Evolutionary conservation across 306 rosid genomes (phyloP).

Genomic region (Myrica gale): DNA sequence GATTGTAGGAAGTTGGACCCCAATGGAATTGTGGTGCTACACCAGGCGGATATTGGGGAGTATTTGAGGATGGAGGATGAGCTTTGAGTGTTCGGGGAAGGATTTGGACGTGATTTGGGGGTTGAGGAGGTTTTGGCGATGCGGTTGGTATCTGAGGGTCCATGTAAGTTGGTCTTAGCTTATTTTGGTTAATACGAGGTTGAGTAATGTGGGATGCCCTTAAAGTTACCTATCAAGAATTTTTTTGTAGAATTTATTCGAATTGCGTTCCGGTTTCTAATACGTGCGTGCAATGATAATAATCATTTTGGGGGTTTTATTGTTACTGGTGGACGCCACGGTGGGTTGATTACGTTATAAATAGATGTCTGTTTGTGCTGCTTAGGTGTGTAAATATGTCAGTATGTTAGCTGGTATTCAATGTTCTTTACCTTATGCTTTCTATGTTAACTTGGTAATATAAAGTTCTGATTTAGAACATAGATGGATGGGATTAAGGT

Average conservation of each 20-base stretch:
- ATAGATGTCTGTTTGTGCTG: conserved; percentile 2
- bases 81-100: conserved; percentile 41
- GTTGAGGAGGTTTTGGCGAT: neutral
- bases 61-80: conserved; percentile 95
- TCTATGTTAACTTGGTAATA: neutral
- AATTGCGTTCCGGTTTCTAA: neutral
- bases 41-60: conserved; percentile 88
- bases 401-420: neutral
- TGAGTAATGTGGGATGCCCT: neutral
- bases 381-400: neutral
- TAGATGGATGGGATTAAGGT: neutral
- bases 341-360: neutral
- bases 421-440: neutral
- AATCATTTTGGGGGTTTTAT: neutral
- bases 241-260: neutral
- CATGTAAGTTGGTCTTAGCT: conserved; percentile 7
- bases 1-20: conserved; percentile 96
- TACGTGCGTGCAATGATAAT: neutral
- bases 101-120: neutral
- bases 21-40: conserved; percentile 78
- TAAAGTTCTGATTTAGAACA: neutral
- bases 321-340: neutral
- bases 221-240: neutral
- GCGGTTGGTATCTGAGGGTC: conserved; percentile 5
- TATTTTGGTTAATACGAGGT: conserved; percentile 4